Base-by-base conservation (phyloP, 257 asterid genomes). In the Solanum sitiens region DNA sequence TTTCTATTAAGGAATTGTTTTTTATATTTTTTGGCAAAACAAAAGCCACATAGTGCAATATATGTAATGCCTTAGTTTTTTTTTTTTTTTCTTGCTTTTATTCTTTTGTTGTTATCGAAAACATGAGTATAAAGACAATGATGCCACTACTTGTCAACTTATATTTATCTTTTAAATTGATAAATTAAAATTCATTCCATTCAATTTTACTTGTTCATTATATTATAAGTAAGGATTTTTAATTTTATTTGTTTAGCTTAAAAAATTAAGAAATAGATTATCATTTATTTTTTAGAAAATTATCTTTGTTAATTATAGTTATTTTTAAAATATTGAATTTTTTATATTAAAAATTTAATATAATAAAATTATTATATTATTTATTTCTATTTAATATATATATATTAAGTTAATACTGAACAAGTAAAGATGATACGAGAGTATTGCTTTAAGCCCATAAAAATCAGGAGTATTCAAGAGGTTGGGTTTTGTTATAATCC, bases 401-500 rank as follows among this genome's bases (percentile, higher is more conserved):
- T 56, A 0, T 1, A 25, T 0, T 3, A 56, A 8, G 11, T 6
- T 3, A 56, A 56, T 18, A 20, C 0, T 23, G 15, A 3, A 63
- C 14, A 23, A 63, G 16, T n/a, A 61, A 61, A 21, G 6, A 21
- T 0, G 0, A 56, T 0, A 47, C 1, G 18, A 0, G 0, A 11
- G 27, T 21, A 61, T 61, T 21, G 8, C 27, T 63, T n/a, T 5
- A n/a, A 23, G 32, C 71, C 71, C 32, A n/a, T 63, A 63, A 61
- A 61, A 10, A n/a, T 63, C 32, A 63, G 15, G 70, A 63, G n/a
- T 61, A 61, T 63, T 63, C 32, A 63, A 23, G 71, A 63, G 71
- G 32, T 63, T 63, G 71, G 71, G 71, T 63, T 75, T 50, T 50
- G 27, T 30, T 80, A 47, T 72, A 35, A 27, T 50, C 85, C 85